Percentiles rank a stretch among this genome's conserved stretches.
phyloP scores from a whole-genome alignment of 2,329 filamentous ascomycete genomes.

The Alternaria rosae region DNA sequence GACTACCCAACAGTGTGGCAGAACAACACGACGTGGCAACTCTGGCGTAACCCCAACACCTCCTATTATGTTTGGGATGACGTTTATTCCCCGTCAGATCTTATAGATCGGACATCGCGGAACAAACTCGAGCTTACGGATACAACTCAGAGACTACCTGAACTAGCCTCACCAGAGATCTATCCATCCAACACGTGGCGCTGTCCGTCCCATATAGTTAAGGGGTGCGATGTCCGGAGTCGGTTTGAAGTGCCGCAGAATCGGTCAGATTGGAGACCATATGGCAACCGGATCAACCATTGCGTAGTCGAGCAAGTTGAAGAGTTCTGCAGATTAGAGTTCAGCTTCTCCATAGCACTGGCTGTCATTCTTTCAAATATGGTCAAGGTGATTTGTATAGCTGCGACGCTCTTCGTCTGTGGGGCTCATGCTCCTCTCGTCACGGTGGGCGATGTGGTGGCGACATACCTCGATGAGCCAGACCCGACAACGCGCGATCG shows the following conservation, averaged over 20 bases:
- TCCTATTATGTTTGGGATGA: neutral
- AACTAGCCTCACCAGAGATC: neutral
- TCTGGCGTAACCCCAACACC: neutral
- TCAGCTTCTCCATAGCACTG: constrained; percentile 33
- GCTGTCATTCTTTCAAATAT: constrained; percentile 16
- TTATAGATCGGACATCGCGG: neutral
- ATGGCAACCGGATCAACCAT: constrained; percentile 13
- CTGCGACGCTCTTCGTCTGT: constrained; percentile 19
- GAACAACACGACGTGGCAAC: neutral
- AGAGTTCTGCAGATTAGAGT: constrained; percentile 36
- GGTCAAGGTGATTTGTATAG: constrained; percentile 14
- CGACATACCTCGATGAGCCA: constrained; percentile 24
- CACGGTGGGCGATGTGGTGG: constrained; percentile 32
- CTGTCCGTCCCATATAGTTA: constrained; percentile 10
- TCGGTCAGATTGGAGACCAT: constrained; percentile 18
- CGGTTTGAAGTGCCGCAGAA: constrained; percentile 8
- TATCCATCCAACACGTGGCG: constrained; percentile 23
- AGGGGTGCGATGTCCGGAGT: constrained; percentile 10
- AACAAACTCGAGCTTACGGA: neutral
- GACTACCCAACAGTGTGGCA: constrained; percentile 11
- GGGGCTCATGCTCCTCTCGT: constrained; percentile 20
- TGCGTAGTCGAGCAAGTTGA: constrained; percentile 29
- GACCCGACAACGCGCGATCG: constrained; percentile 20
- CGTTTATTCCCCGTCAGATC: neutral
- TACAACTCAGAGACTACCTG: neutral